A percentile compares a stretch with the other conserved stretches of the same genome.
Evolutionary conservation across 139 green algal species (phyloP).

Genomic region (Chlamydomonas sp.): DNA sequence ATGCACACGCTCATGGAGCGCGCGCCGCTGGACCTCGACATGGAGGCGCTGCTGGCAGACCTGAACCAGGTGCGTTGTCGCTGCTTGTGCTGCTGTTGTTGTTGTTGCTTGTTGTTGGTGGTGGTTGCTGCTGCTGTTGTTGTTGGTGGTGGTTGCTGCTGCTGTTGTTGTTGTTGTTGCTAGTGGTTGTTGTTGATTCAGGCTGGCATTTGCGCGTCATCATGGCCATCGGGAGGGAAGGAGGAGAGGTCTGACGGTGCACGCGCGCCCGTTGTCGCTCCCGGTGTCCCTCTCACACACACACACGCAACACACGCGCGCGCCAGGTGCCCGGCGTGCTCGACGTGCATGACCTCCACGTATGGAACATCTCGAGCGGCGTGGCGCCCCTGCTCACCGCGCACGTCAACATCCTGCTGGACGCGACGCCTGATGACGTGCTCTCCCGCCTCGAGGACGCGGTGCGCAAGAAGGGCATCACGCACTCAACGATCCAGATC

Average conservation of each 20-base stretch:
- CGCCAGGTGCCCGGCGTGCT: constrained; percentile 60
- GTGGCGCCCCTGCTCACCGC: constrained; percentile 65
- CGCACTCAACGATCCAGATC: constrained; percentile 74
- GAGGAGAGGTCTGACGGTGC: too few relatives aligned
- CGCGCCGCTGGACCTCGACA: constrained; percentile 55
- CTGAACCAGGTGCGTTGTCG: constrained; percentile 17
- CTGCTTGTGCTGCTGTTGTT: neutral
- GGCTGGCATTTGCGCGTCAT: neutral
- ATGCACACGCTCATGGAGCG: constrained; percentile 89
- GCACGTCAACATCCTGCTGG: constrained; percentile 48
- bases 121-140: neutral
- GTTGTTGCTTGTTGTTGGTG: neutral
- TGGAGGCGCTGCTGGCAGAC: constrained; percentile 25
- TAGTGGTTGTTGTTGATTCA: neutral
- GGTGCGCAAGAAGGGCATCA: constrained; percentile 45
- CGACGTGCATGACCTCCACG: constrained; percentile 84
- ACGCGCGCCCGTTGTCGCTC: too few relatives aligned
- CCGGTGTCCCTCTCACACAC: neutral
- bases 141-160: neutral
- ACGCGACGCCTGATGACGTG: constrained; percentile 31
- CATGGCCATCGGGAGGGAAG: too few relatives aligned
- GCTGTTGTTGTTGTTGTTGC: neutral
- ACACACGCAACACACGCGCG: neutral
- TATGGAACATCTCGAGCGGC: constrained; percentile 77
- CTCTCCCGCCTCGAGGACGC: constrained; percentile 38